Evolutionary conservation across 129 eudicot species (phyloP), one percentile per base, ranked within the genome.

Genomic region (Calendula officinalis): DNA sequence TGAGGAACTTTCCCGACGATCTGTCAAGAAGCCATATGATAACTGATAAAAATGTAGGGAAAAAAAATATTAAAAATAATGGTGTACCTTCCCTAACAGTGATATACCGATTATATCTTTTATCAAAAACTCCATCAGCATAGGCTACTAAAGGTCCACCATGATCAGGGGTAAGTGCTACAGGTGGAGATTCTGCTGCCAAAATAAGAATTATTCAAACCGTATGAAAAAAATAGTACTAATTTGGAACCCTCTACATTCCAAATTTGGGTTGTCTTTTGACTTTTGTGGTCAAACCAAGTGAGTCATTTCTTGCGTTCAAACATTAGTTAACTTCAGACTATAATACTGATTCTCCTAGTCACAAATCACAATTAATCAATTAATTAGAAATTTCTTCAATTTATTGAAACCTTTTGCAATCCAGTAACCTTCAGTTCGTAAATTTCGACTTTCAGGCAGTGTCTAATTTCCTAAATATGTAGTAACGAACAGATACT

Each of bases 71-170:
- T 3, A 5, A 8, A 42, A 9, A n/a, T n/a, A 13, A 52, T 33
- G 6, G 35, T 8, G 14, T 51, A 79, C 84, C 84, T 79, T 79
- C 84, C 48, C 71, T 64, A 27, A 79, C 57, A 5, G 77, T 56
- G 11, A 80, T 62, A 54, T 70, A 80, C 2, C 73, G 64, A 46
- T 80, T 60, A 54, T 52, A 33, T 46, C 74, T 63, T 64, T 9
- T 65, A 70, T 80, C 81, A 70, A 65, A 71, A 56, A 80, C 75
- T 17, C 84, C 84, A 66, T 80, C 84, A 43, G 84, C 84, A 40
- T 75, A 80, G 58, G 74, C 66, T 33, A 80, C 75, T 51, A 70
- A 43, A 37, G 77, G 84, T 49, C 71, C 80, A 40, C 78, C 80
- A 22, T 69, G 70, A 59, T 80, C 81, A 45, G 78, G 80, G 48